A percentile compares a stretch with the other conserved stretches of the same genome.
phyloP scores from a whole-genome alignment of 176 grass and related monocot species.

The Luzula sylvatica region DNA sequence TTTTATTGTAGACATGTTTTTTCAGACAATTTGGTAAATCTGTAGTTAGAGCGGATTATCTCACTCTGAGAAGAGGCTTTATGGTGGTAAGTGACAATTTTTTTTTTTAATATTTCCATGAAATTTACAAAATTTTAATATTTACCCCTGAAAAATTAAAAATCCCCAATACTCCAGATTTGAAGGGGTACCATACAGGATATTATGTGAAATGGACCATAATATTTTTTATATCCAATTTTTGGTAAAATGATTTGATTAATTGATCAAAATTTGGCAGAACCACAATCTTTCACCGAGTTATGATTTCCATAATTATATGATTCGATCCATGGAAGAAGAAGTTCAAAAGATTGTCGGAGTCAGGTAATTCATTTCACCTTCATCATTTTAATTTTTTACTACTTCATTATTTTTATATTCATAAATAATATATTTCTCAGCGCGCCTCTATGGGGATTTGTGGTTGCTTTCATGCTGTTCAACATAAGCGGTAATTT shows the following conservation, averaged over 20 bases:
- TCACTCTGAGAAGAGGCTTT: constrained; percentile 91
- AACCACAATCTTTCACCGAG: constrained; percentile 64
- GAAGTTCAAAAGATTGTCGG: constrained; percentile 94
- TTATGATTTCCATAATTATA: constrained; percentile 93
- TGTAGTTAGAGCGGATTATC: constrained; percentile 90
- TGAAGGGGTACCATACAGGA: too few relatives aligned
- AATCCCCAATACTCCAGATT: too few relatives aligned
- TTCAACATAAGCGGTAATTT: constrained; percentile 76
- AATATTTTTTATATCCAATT: too few relatives aligned
- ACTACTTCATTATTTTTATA: not conserved
- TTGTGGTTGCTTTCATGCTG: constrained; percentile 92
- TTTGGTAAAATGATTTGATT: too few relatives aligned
- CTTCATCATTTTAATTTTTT: not conserved
- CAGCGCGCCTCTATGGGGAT: constrained; percentile 87
- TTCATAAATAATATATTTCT: constrained; percentile 2
- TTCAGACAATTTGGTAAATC: constrained; percentile 81
- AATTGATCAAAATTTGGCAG: constrained; percentile 36
- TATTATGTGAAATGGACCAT: too few relatives aligned
- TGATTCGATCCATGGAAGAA: constrained; percentile 98
- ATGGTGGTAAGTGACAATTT: constrained; percentile 44
- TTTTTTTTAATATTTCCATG: too few relatives aligned
- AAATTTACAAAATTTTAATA: too few relatives aligned
- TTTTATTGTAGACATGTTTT: constrained; percentile 65
- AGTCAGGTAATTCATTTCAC: constrained; percentile 54
- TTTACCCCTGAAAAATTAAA: too few relatives aligned